These are phyloP conservation scores for Crucibulum laeve DNA, from an alignment of 768 basidiomycete genomes.

Conservation along the genomic window DNA sequence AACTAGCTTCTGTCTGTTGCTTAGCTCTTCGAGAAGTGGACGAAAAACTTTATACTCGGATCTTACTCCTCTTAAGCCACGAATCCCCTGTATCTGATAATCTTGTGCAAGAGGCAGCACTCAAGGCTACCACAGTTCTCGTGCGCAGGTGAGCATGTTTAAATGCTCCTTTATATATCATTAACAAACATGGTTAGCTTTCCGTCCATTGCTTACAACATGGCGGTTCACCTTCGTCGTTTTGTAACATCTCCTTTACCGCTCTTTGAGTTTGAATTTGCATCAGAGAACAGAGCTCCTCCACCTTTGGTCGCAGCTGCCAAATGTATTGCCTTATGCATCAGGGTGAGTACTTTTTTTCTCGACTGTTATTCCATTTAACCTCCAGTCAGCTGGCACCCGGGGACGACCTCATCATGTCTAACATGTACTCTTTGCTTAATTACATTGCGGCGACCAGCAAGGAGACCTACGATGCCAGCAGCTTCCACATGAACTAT, in stretches of 20 bases:
- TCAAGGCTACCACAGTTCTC: constrained; percentile 80
- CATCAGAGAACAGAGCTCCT: constrained; percentile 66
- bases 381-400: constrained; percentile 57
- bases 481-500: constrained; percentile 35
- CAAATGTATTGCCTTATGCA: constrained; percentile 85
- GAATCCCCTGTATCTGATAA: constrained; percentile 79
- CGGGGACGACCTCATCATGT: constrained; percentile 87
- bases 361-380: neutral
- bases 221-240: constrained; percentile 77
- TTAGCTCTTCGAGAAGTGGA: constrained; percentile 69
- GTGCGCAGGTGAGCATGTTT: constrained; percentile 63
- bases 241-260: constrained; percentile 87
- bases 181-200: constrained; percentile 48
- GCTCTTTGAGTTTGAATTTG: constrained; percentile 85
- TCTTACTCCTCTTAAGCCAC: constrained; percentile 75
- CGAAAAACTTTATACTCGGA: constrained; percentile 58
- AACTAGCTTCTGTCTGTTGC: constrained; percentile 81
- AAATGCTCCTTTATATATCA: neutral
- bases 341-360: constrained; percentile 50
- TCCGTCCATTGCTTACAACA: constrained; percentile 67
- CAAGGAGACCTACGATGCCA: constrained; percentile 65
- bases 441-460: constrained; percentile 87
- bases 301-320: constrained; percentile 82
- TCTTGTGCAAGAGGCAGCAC: constrained; percentile 83
- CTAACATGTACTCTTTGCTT: constrained; percentile 93